Conservation (phyloP, 495 filamentous ascomycete genomes). For the Penicillium waksmanii region DNA sequence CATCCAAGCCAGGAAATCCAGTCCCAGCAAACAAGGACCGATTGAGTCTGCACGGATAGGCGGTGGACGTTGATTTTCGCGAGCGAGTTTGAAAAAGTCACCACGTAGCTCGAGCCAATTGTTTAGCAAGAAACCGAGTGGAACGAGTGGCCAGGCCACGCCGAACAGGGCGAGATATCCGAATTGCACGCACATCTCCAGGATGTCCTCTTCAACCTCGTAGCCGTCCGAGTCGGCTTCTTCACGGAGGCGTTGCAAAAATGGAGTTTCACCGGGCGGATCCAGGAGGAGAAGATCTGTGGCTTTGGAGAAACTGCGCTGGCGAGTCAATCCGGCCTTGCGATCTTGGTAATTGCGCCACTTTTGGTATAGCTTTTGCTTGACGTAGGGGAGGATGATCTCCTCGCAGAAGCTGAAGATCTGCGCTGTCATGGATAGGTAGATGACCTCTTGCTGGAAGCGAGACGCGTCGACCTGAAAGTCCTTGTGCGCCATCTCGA, state of each 20-base stretch:
- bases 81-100: constrained; percentile 90
- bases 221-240: constrained; percentile 83
- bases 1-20: constrained; percentile 89
- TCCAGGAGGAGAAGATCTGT: constrained; percentile 49
- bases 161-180: constrained; percentile 89
- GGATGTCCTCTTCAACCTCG: constrained; percentile 64
- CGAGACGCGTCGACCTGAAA: constrained; percentile 81
- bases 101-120: constrained; percentile 94
- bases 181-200: constrained; percentile 53
- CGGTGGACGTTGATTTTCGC: constrained; percentile 84
- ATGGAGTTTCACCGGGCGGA: constrained; percentile 68
- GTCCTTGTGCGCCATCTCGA: constrained; percentile 28
- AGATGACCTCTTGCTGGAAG: constrained; percentile 89
- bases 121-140: constrained; percentile 85
- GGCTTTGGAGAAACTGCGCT: constrained; percentile 30
- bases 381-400: constrained; percentile 80
- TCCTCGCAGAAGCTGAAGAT: constrained; percentile 86
- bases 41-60: constrained; percentile 90
- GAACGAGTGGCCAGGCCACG: constrained; percentile 87
- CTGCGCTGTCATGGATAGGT: constrained; percentile 91
- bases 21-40: constrained; percentile 83
- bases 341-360: constrained; percentile 41
- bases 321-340: constrained; percentile 18
- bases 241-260: constrained; percentile 75
- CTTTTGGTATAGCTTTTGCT: constrained; percentile 56